Percentiles rank a stretch among this genome's conserved stretches.
Conservation (phyloP, 1,139 yeast species). For the Diutina rugosa region DNA sequence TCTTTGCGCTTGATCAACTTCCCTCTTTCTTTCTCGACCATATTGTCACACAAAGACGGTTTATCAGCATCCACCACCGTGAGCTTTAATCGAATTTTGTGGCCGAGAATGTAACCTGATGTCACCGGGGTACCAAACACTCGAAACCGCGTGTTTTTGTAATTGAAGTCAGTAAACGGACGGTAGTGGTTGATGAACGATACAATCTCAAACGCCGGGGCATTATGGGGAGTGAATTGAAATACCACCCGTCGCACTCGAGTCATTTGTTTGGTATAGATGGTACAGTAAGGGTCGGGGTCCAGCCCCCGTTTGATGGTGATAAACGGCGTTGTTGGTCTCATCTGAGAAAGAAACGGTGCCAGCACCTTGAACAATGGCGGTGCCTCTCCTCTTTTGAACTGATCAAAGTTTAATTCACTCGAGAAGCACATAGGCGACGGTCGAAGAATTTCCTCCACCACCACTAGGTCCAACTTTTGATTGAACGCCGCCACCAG, state of each 20-base stretch:
- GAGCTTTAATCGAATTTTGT: slow-evolving; percentile 23
- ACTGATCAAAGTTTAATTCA: slow-evolving; percentile 17
- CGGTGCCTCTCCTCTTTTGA: slow-evolving; percentile 15
- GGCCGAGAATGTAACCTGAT: slow-evolving; percentile 16
- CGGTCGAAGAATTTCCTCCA: slow-evolving; percentile 21
- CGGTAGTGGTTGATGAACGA: slow-evolving; percentile 23
- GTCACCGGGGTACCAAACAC: slow-evolving; percentile 24
- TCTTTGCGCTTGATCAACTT: slow-evolving; percentile 9
- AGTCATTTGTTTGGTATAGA: slow-evolving; percentile 17
- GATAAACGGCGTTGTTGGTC: slow-evolving; percentile 25
- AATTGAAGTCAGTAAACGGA: slow-evolving; percentile 29
- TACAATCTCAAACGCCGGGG: slow-evolving; percentile 13
- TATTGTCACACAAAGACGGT: slow-evolving; percentile 24
- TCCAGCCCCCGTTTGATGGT: slow-evolving; percentile 13
- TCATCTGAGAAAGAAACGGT: slow-evolving; percentile 24
- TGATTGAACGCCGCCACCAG: slow-evolving; percentile 10
- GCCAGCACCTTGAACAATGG: slow-evolving; percentile 24
- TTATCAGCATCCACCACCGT: slow-evolving; percentile 20
- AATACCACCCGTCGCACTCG: slow-evolving; percentile 18
- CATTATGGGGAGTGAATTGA: slow-evolving; percentile 12
- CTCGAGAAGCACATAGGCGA: slow-evolving; percentile 19
- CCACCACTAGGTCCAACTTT: slow-evolving; percentile 19
- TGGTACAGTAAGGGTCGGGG: slow-evolving; percentile 18
- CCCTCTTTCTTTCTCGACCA: slow-evolving; percentile 19
- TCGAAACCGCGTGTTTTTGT: slow-evolving; percentile 25